Conservation (phyloP, 1,284 basidiomycete species). For the Cutaneotrichosporon daszewskae region DNA sequence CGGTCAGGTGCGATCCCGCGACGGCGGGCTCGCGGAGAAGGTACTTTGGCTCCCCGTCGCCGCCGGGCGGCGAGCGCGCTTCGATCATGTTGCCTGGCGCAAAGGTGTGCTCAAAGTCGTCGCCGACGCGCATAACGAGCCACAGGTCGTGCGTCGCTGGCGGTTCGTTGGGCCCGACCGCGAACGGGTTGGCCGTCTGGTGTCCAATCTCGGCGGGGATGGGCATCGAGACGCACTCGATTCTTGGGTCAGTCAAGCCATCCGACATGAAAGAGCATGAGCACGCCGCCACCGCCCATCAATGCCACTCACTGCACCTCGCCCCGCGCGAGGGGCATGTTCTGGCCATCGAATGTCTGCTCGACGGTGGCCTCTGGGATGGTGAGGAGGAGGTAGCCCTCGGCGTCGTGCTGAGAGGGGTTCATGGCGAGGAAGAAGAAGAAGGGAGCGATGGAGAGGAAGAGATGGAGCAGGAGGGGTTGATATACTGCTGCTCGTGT, state of each 20-base stretch:
- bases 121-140: constrained; percentile 42
- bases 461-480: neutral
- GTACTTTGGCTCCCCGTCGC: constrained; percentile 28
- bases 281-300: neutral
- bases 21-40: constrained; percentile 21
- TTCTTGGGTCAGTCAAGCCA: constrained; percentile 27
- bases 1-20: constrained; percentile 40
- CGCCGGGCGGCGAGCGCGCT: constrained; percentile 10
- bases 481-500: neutral
- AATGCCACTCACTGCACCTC: constrained; percentile 39
- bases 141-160: constrained; percentile 46
- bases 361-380: constrained; percentile 8
- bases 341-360: constrained; percentile 35
- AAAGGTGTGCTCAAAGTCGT: constrained; percentile 41
- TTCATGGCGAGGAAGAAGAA: neutral
- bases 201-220: constrained; percentile 40
- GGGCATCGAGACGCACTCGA: constrained; percentile 45
- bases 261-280: neutral
- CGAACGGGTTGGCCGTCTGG: constrained; percentile 47
- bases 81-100: constrained; percentile 31
- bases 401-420: neutral
- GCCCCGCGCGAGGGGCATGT: constrained; percentile 34
- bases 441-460: neutral
- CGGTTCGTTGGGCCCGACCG: constrained; percentile 34
- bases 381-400: constrained; percentile 14